Evolutionary conservation across 768 basidiomycete species (phyloP).

Genomic region (Porphyrellus cyaneotinctus): DNA sequence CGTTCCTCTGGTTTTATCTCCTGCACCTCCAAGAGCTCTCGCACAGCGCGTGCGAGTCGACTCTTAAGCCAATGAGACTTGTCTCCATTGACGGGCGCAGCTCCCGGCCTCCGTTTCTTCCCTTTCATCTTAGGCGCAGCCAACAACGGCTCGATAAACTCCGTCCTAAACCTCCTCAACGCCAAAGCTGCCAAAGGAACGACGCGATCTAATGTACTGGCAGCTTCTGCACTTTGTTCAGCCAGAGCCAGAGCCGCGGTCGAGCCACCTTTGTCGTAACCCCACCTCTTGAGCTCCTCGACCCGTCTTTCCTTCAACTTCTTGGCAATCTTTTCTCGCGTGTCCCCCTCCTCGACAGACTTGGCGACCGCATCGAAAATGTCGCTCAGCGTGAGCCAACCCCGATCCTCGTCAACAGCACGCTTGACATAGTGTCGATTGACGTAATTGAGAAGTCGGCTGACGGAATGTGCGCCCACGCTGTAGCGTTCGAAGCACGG

Average conservation of each 20-base stretch:
- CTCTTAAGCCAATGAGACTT: constrained; percentile 51
- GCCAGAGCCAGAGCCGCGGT: constrained; percentile 48
- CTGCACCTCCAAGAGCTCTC: constrained; percentile 56
- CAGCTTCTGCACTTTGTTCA: constrained; percentile 72
- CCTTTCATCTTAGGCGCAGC: constrained; percentile 60
- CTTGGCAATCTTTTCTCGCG: constrained; percentile 57
- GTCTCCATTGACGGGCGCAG: constrained; percentile 37
- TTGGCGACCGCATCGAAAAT: constrained; percentile 58
- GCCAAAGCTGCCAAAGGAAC: constrained; percentile 63
- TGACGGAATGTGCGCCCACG: constrained; percentile 61
- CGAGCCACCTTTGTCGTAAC: constrained; percentile 51
- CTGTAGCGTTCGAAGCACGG: constrained; percentile 69
- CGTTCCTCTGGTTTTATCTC: constrained; percentile 45
- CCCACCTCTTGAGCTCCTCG: constrained; percentile 71
- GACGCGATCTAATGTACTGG: constrained; percentile 62
- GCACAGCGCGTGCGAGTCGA: constrained; percentile 64
- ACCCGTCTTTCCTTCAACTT: constrained; percentile 54
- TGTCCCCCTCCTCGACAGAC: constrained; percentile 46
- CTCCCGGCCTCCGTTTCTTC: constrained; percentile 45
- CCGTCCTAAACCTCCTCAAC: constrained; percentile 65
- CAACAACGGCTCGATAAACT: constrained; percentile 67
- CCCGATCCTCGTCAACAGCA: constrained; percentile 72
- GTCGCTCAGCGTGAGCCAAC: constrained; percentile 69
- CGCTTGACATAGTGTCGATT: constrained; percentile 72
- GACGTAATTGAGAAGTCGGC: constrained; percentile 71